Evolutionary conservation across 441 rosid genomes (phyloP), one percentile per base, ranked within the genome.

Genomic region (Pelargonium citronellum): DNA sequence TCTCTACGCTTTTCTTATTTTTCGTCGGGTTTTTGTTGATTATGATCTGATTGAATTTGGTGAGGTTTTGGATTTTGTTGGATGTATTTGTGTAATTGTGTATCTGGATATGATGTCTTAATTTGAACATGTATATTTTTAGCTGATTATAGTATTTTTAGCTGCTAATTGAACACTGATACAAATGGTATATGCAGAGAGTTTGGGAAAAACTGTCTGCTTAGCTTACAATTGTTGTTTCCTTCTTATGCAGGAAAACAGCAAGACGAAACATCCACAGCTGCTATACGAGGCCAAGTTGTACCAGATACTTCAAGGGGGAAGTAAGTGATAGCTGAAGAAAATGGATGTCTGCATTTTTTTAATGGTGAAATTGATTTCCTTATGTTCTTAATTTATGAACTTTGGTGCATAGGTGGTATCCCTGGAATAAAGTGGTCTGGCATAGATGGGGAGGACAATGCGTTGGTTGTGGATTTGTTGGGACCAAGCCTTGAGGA

Each of bases 271-370:
- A 81, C 95, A 89, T 68, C 96, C 96, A 1, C 95, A 89, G 72
- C 82, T 91, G 70, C 86, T 86, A 4, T 89, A 87, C 71, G 92
- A 91, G 81, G 92, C 96, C 37, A 89, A 86, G 66, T 74, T 89
- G 74, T 89, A 89, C 74, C 86, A 85, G 75, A 75, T 89, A 79
- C 92, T 91, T 71, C 91, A 86, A 81, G 95, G 96, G 73, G 92
- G 92, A 72, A 83, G 95, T 91, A 79, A 8, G 88, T 64, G 20
- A 17, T 5, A 7, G 51, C 58, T 67, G 8, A 17, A 7, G 12
- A 68, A 37, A 12, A 62, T 7, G 17, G 39, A 1, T 24, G 15
- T 74, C 4, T 65, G 5, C 1, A 51, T 68, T 65, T 15, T 69
- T 41, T 34, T 37, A 49, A 3, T 67, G 11, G 1, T 17, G 62